Percentiles rank a stretch among this genome's conserved stretches.
Conservation (phyloP, 2,329 filamentous ascomycete genomes). For the Hortaea sp. region DNA sequence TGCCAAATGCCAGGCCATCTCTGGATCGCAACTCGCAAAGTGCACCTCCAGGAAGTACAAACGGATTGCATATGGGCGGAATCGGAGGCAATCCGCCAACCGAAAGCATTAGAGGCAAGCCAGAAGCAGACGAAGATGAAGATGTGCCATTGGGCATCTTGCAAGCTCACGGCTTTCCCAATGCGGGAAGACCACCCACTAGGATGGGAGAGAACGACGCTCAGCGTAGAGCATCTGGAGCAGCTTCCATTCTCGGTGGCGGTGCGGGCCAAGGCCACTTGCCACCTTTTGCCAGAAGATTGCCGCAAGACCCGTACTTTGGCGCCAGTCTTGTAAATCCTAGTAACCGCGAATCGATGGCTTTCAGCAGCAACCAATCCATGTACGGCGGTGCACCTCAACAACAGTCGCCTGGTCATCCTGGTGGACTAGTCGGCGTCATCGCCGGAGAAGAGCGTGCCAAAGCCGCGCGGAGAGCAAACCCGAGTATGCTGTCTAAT, state of each 20-base stretch:
- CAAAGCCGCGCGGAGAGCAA: constrained; percentile 66
- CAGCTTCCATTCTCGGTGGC: constrained; percentile 45
- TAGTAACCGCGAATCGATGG: constrained; percentile 62
- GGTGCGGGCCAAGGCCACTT: constrained; percentile 43
- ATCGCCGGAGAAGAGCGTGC: constrained; percentile 78
- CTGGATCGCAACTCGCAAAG: constrained; percentile 42
- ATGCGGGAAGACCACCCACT: constrained; percentile 63
- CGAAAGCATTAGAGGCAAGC: constrained; percentile 14
- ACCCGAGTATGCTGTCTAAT: constrained; percentile 48
- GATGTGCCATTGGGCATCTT: constrained; percentile 80
- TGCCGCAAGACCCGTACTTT: constrained; percentile 78
- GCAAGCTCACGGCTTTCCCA: constrained; percentile 80
- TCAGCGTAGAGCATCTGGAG: constrained; percentile 33
- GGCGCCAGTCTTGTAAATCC: constrained; percentile 67
- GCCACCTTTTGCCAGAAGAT: constrained; percentile 70
- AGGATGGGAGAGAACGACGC: constrained; percentile 48
- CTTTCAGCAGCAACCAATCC: constrained; percentile 42
- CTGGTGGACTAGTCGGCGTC: constrained; percentile 75
- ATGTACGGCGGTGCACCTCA: constrained; percentile 25
- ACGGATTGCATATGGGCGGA: constrained; percentile 21
- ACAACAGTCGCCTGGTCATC: constrained; percentile 37
- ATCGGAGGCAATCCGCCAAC: constrained; percentile 19
- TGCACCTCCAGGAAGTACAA: constrained; percentile 9
- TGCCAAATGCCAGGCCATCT: constrained; percentile 40
- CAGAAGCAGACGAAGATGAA: constrained; percentile 65